Evolutionary conservation across 2,329 filamentous ascomycete species (phyloP).

Genomic region (Corniculantispora saksenae): DNA sequence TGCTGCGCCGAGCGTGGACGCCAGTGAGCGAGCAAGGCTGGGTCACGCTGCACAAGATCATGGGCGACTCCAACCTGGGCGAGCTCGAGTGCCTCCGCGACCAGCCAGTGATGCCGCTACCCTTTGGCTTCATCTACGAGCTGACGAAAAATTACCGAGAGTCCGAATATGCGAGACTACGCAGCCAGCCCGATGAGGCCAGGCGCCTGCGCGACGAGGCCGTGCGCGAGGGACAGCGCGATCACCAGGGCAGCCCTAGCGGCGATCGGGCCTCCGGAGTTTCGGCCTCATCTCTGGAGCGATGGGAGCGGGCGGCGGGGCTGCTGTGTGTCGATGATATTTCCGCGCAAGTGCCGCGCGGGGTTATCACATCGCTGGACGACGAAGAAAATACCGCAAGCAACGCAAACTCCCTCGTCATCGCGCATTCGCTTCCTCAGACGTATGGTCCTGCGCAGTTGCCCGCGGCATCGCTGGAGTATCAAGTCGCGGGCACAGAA

Average conservation of each 20-base stretch:
- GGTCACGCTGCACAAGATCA: conserved; percentile 9
- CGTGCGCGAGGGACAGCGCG: not conserved
- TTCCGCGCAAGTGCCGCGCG: not conserved
- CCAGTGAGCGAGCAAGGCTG: conserved; percentile 18
- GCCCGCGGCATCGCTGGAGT: not conserved
- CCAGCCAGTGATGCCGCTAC: conserved; percentile 12
- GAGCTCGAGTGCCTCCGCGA: conserved; percentile 14
- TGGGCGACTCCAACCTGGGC: conserved; percentile 16
- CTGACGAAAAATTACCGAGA: conserved; percentile 14
- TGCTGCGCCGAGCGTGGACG: conserved; percentile 14
- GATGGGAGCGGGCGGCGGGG: conserved; percentile 3
- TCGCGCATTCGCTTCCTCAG: not conserved
- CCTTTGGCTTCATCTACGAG: conserved; percentile 17
- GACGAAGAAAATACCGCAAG: not conserved
- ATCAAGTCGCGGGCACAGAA: not conserved
- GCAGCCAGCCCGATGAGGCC: conserved; percentile 5
- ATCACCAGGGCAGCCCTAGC: not conserved
- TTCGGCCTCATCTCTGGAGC: conserved; percentile 18
- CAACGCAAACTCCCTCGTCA: not conserved
- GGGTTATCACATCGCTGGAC: not conserved
- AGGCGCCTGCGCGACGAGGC: conserved; percentile 10
- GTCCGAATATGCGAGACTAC: conserved; percentile 15
- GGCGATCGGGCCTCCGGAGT: conserved; percentile 8
- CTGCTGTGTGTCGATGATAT: not conserved
- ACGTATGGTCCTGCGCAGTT: not conserved